phyloP scores from a whole-genome alignment of 2,329 filamentous ascomycete genomes.

The Penicillium sp. region DNA sequence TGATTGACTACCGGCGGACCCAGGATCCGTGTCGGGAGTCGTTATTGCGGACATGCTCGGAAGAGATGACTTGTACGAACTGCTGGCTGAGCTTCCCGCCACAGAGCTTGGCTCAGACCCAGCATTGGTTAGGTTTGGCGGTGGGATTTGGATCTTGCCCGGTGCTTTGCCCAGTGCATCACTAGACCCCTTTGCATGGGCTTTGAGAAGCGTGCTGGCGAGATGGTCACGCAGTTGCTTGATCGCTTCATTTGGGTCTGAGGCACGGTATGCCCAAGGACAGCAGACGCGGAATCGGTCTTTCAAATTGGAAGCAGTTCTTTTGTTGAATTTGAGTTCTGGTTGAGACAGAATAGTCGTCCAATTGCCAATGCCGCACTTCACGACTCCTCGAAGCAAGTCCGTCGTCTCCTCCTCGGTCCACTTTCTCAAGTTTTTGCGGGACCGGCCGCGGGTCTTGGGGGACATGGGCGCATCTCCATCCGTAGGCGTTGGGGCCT shows the following conservation, averaged over 20 bases:
- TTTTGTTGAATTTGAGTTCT: constrained; percentile 53
- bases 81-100: constrained; percentile 11
- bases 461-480: constrained; percentile 27
- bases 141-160: constrained; percentile 26
- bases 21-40: constrained; percentile 11
- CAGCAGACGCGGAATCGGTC: constrained; percentile 56
- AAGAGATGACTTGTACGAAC: constrained; percentile 14
- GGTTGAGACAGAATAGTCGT: constrained; percentile 56
- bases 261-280: constrained; percentile 44
- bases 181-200: constrained; percentile 26
- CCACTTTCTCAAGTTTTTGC: constrained; percentile 52
- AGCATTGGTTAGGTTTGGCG: constrained; percentile 19
- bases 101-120: constrained; percentile 12
- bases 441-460: constrained; percentile 37
- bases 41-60: constrained; percentile 19
- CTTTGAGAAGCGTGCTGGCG: constrained; percentile 30
- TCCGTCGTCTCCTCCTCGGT: constrained; percentile 57
- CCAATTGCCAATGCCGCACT: constrained; percentile 61
- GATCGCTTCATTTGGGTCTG: constrained; percentile 35
- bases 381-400: constrained; percentile 54
- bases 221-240: constrained; percentile 36
- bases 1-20: constrained; percentile 13
- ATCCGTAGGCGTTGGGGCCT: constrained; percentile 5
- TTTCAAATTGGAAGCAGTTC: constrained; percentile 60
- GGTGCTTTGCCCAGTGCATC: constrained; percentile 1